Conservation (phyloP, 192 early-diverging fungal genomes). For the Endogone sp. region DNA sequence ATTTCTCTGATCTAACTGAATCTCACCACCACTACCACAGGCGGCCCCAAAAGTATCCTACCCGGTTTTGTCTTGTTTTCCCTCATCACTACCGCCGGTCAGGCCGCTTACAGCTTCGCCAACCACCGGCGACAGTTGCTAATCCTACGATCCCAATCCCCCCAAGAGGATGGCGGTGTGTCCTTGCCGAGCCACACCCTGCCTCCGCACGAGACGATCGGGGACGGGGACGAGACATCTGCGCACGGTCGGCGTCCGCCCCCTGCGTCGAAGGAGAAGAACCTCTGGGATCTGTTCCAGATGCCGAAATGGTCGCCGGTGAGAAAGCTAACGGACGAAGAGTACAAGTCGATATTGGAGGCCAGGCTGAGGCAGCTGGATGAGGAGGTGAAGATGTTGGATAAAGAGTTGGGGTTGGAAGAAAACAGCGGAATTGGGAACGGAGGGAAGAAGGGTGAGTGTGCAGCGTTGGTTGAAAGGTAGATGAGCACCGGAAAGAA, state of each 20-base stretch:
- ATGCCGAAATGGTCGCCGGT: constrained; percentile 61
- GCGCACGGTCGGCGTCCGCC: constrained; percentile 17
- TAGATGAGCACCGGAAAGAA: too few species aligned
- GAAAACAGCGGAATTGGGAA: too few species aligned
- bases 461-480: too few species aligned
- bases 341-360: constrained; percentile 55
- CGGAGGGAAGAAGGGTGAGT: too few species aligned
- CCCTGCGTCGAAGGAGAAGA: constrained; percentile 14
- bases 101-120: constrained; percentile 34
- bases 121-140: constrained; percentile 48
- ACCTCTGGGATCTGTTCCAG: constrained; percentile 38
- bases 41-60: constrained; percentile 43
- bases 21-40: constrained; percentile 14
- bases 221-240: constrained; percentile 14
- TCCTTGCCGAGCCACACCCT: neutral
- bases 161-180: neutral
- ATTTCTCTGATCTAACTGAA: neutral
- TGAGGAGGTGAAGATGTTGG: constrained; percentile 30
- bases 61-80: constrained; percentile 58
- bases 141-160: constrained; percentile 36
- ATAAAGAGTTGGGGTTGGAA: constrained; percentile 20
- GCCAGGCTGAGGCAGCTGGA: constrained; percentile 36
- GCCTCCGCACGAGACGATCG: neutral
- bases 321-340: constrained; percentile 52
- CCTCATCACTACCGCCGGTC: constrained; percentile 40